Conservation (phyloP, 768 basidiomycete species). For the Agrocybe pediades region DNA sequence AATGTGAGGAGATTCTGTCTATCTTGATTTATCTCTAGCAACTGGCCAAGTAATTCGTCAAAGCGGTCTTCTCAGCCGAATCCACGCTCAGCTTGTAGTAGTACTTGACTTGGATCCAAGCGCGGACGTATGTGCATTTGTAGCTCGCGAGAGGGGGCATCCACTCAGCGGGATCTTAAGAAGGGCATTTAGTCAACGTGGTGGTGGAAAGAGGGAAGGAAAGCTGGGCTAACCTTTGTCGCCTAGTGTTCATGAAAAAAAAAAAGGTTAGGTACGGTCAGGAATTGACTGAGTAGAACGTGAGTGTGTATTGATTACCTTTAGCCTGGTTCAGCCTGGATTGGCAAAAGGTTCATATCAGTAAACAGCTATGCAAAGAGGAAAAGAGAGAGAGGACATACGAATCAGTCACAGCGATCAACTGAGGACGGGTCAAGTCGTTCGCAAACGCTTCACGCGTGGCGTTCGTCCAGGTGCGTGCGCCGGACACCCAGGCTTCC, state of each 20-base stretch:
- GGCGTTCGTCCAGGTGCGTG: constrained; percentile 49
- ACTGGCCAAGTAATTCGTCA: constrained; percentile 37
- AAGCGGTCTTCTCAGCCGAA: constrained; percentile 49
- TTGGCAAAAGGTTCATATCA: too few species aligned
- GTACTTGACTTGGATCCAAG: constrained; percentile 56
- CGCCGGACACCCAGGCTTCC: constrained; percentile 61
- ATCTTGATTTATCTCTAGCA: too few species aligned
- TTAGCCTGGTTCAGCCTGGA: constrained; percentile 49
- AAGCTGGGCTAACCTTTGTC: constrained; percentile 40
- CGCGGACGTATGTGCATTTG: constrained; percentile 53
- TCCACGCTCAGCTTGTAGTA: constrained; percentile 51
- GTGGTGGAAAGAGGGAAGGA: background rate
- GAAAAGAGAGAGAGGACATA: constrained; percentile 16
- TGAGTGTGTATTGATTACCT: constrained; percentile 25
- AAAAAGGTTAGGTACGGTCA: background rate
- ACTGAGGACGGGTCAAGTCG: constrained; percentile 55
- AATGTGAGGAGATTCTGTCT: too few species aligned
- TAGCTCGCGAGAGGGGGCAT: constrained; percentile 50
- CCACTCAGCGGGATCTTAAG: constrained; percentile 50
- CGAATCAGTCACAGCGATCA: constrained; percentile 49
- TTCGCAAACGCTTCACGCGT: constrained; percentile 56
- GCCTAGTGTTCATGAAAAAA: constrained; percentile 25
- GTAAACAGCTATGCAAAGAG: background rate
- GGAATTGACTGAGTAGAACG: constrained; percentile 1
- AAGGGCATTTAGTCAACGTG: background rate